Evolutionary conservation across 371 early-diverging fungal genomes (phyloP).

Genomic region (Sporodiniella umbellata): DNA sequence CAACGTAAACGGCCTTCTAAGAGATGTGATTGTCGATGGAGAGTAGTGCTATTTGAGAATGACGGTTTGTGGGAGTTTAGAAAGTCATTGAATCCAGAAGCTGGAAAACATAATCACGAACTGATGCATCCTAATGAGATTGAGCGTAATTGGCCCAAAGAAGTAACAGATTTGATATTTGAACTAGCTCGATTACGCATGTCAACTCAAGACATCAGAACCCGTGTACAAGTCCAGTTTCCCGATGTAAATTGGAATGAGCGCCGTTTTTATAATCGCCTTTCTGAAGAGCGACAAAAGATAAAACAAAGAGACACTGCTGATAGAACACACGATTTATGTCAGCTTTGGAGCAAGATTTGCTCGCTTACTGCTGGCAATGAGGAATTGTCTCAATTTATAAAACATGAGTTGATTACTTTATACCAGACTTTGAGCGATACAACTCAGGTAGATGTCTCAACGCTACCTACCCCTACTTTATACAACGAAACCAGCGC

Average conservation of each 20-base stretch:
- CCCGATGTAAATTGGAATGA: constrained; percentile 62
- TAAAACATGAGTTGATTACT: constrained; percentile 25
- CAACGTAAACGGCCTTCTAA: constrained; percentile 48
- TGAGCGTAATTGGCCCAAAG: constrained; percentile 57
- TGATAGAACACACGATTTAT: constrained; percentile 37
- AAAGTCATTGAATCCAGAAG: constrained; percentile 58
- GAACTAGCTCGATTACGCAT: constrained; percentile 46
- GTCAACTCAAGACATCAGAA: constrained; percentile 53
- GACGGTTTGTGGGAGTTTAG: constrained; percentile 57
- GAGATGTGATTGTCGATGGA: constrained; percentile 59
- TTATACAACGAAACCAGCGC: background rate
- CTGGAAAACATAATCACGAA: constrained; percentile 57
- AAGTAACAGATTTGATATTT: constrained; percentile 51
- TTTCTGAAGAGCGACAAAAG: constrained; percentile 60
- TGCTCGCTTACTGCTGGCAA: constrained; percentile 40
- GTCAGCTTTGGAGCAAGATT: constrained; percentile 29
- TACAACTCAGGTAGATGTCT: constrained; percentile 33
- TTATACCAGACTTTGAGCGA: constrained; percentile 36
- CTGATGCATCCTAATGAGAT: constrained; percentile 55
- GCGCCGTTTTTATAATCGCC: constrained; percentile 59
- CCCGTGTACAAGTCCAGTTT: constrained; percentile 49
- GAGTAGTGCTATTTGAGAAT: constrained; percentile 52
- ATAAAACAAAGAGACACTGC: constrained; percentile 50
- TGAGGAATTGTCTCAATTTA: constrained; percentile 35
- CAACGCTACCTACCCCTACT: constrained; percentile 9